phyloP scores from a whole-genome alignment of 106 monocot genomes.

The Cymbidium sinense region DNA sequence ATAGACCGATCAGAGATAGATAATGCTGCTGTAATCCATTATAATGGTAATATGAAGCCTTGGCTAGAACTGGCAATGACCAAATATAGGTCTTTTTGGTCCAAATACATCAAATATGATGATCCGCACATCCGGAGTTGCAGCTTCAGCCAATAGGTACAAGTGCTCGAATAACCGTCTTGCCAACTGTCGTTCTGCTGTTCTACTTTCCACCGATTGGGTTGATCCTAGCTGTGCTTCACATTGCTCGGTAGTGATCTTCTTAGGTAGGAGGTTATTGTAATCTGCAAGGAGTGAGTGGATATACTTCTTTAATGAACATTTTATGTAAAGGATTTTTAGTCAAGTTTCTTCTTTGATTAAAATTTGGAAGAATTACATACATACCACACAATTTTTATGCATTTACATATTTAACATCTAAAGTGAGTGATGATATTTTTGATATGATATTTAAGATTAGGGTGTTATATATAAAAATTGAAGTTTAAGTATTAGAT shows the following conservation, averaged over 20 bases:
- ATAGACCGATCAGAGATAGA: constrained; percentile 38
- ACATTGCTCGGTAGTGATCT: no score
- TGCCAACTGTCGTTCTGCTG: no score
- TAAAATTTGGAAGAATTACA: background rate
- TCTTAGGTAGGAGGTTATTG: no score
- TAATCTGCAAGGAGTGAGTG: no score
- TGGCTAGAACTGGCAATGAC: constrained; percentile 41
- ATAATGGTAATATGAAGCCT: constrained; percentile 47
- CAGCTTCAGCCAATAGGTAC: background rate
- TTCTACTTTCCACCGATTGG: background rate
- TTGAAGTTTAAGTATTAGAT: no score
- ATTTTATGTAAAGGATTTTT: background rate
- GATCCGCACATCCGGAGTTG: constrained; percentile 18
- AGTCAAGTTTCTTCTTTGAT: background rate
- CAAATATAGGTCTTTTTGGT: constrained; percentile 35
- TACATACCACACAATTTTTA: no score
- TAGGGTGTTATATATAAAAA: no score
- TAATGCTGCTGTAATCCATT: constrained; percentile 37
- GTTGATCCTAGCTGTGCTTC: background rate
- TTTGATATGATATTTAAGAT: no score
- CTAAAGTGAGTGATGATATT: no score
- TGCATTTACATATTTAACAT: no score
- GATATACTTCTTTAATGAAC: background rate
- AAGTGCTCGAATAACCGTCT: background rate
- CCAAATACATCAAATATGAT: constrained; percentile 35